These are phyloP conservation scores for Phytophthora pistaciae DNA, from an alignment of 352 stramenopile genomes.

Conservation along the genomic window DNA sequence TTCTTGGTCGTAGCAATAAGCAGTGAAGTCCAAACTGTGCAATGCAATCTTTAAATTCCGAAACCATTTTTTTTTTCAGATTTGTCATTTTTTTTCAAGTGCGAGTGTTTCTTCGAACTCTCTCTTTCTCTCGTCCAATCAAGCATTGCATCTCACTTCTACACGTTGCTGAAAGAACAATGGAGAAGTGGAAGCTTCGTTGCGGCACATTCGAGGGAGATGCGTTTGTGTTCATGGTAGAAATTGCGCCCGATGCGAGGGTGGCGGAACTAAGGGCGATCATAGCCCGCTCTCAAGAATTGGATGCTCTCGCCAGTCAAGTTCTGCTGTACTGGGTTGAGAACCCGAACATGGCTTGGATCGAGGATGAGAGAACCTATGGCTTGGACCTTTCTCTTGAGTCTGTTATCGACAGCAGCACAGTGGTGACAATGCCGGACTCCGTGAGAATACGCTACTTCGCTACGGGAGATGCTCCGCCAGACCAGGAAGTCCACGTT, in stretches of 20 bases:
- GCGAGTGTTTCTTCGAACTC: neutral
- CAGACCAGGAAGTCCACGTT: neutral
- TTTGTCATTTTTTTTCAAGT: neutral
- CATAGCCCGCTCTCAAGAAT: neutral
- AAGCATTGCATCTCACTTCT: too few relatives aligned
- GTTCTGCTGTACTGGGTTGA: neutral
- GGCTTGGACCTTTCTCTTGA: neutral
- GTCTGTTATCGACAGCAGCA: neutral
- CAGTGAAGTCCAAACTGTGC: slow-evolving; percentile 6
- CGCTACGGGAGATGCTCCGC: neutral
- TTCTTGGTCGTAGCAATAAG: neutral
- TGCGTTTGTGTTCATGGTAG: neutral
- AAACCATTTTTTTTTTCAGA: neutral
- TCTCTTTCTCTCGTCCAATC: too few relatives aligned
- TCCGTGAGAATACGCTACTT: neutral
- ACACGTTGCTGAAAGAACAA: neutral
- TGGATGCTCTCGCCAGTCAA: neutral
- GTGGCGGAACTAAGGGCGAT: neutral
- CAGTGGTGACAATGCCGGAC: neutral
- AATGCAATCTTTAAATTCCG: neutral
- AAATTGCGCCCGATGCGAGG: neutral
- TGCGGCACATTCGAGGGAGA: neutral
- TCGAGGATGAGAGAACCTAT: neutral
- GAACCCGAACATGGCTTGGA: neutral
- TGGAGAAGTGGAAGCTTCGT: neutral